Evolutionary conservation across 352 stramenopile genomes (phyloP).

Genomic region (Plasmopara viticola): DNA sequence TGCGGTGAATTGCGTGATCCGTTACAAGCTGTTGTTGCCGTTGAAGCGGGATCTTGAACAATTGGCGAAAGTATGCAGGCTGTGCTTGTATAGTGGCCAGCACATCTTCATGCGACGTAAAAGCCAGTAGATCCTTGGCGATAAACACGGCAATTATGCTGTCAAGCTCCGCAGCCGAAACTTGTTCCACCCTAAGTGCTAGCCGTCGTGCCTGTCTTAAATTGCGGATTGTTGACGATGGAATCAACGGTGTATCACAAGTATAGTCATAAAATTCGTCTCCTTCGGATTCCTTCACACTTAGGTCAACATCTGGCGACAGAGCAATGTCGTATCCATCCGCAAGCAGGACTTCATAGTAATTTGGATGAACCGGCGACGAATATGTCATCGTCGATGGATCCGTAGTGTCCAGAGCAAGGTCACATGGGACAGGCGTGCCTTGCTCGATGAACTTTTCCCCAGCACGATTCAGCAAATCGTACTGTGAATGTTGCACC

Average conservation of each 20-base stretch:
- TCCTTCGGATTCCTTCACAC: not conserved
- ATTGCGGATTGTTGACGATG: not conserved
- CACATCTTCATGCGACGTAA: constrained; percentile 2
- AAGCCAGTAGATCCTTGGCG: not conserved
- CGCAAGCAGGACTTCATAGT: not conserved
- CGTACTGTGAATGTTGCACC: not conserved
- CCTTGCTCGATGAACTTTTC: not conserved
- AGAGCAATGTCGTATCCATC: not conserved
- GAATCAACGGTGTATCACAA: not conserved
- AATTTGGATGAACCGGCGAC: not conserved
- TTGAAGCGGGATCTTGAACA: not conserved
- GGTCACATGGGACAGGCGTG: not conserved
- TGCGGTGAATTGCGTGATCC: not conserved
- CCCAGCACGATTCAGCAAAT: not conserved
- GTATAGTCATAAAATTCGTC: not conserved
- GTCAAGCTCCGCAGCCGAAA: not conserved
- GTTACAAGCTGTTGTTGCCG: not conserved
- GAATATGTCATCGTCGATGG: not conserved
- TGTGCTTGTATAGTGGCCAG: not conserved
- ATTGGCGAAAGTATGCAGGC: not conserved
- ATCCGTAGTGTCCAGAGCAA: not conserved
- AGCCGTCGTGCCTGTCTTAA: not conserved
- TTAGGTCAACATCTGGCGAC: not conserved
- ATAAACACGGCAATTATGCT: not conserved
- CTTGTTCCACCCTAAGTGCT: not conserved